phyloP scores from a whole-genome alignment of 768 basidiomycete species.

The Panaeolus cyanescens region DNA sequence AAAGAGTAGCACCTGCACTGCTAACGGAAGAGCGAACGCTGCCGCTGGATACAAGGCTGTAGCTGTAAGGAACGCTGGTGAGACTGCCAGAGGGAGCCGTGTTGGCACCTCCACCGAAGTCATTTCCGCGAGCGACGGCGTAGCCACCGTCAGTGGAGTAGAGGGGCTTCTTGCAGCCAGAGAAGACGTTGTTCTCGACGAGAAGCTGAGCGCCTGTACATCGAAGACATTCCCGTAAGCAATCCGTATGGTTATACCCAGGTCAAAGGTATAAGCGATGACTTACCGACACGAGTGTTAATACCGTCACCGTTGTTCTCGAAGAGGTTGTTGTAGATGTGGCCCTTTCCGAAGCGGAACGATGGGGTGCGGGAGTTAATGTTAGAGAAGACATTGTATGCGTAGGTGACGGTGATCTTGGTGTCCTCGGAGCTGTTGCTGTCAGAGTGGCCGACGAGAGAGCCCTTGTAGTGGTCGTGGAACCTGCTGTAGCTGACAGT shows the following conservation, averaged over 20 bases:
- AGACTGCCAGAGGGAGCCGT: slow-evolving; percentile 29
- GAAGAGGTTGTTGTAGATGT: too few species aligned
- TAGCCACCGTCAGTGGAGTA: slow-evolving; percentile 41
- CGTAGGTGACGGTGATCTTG: too few species aligned
- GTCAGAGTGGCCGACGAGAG: slow-evolving; percentile 39
- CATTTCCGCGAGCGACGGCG: too few species aligned
- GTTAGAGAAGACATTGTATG: slow-evolving; percentile 42
- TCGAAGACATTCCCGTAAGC: too few species aligned
- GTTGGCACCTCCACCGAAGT: slow-evolving; percentile 25
- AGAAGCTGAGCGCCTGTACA: slow-evolving; percentile 44
- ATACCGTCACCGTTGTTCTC: too few species aligned
- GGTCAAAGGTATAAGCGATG: background rate
- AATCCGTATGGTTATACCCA: too few species aligned
- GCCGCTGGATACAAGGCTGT: slow-evolving; percentile 19
- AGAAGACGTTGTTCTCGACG: slow-evolving; percentile 48
- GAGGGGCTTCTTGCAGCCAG: slow-evolving; percentile 37
- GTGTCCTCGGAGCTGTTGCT: too few species aligned
- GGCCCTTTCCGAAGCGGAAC: too few species aligned
- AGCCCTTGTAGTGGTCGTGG: slow-evolving; percentile 40
- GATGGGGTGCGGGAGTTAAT: slow-evolving; percentile 46
- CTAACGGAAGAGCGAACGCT: slow-evolving; percentile 24
- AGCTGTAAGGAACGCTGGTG: slow-evolving; percentile 26
- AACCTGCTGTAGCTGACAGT: too few species aligned
- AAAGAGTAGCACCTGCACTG: slow-evolving; percentile 24
- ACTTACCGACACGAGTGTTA: too few species aligned